Evolutionary conservation across 306 rosid species (phyloP).

Genomic region (Albizia julibrissin): DNA sequence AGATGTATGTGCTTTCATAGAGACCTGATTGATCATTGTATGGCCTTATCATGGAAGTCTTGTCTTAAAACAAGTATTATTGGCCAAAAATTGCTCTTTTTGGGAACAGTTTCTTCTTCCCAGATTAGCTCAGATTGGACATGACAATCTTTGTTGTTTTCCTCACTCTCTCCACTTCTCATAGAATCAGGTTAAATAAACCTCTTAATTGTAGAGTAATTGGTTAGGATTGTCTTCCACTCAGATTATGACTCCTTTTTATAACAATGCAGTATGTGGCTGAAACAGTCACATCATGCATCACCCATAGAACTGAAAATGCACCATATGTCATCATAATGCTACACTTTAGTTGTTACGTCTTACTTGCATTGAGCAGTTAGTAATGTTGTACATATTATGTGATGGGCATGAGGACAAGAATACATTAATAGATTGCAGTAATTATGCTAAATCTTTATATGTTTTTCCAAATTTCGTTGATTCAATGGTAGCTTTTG

Average conservation of each 20-base stretch:
- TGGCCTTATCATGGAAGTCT: constrained; percentile 2
- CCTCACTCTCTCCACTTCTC: not conserved
- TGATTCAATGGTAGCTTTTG: not conserved
- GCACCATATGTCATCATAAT: not conserved
- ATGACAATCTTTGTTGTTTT: not conserved
- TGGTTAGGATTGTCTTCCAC: not conserved
- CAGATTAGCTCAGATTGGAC: not conserved
- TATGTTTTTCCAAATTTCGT: not conserved
- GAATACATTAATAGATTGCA: not conserved
- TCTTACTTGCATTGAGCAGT: not conserved
- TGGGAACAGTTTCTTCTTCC: not conserved
- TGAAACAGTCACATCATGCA: not conserved
- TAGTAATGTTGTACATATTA: not conserved
- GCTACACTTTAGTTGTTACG: not conserved
- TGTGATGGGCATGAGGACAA: not conserved
- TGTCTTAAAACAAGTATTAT: constrained; percentile 1
- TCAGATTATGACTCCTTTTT: not conserved
- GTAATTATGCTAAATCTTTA: not conserved
- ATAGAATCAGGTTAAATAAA: not conserved
- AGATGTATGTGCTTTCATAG: not conserved
- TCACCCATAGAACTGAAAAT: not conserved
- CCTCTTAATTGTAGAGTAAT: not conserved
- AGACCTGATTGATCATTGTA: not conserved
- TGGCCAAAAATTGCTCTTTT: constrained; percentile 10
- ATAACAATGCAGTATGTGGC: not conserved